Evolutionary conservation across 257 asterid species (phyloP).

Genomic region (Solanum habrochaites): DNA sequence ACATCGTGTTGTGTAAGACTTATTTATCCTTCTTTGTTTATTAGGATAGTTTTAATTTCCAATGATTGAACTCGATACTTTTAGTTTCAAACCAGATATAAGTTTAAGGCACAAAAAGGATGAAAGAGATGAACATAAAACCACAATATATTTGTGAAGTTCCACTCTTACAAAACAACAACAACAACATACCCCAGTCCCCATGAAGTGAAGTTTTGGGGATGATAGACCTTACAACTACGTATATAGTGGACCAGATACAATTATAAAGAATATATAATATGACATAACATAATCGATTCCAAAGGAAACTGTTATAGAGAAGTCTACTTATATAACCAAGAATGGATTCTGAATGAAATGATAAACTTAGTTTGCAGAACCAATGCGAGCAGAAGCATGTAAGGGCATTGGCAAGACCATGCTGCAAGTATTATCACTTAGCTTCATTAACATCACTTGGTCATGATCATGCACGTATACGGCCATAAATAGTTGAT

Average conservation of each 20-base stretch:
- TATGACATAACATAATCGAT: too few species aligned
- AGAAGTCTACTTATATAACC: background rate
- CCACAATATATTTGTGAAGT: background rate
- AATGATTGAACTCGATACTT: background rate
- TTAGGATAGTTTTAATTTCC: too few species aligned
- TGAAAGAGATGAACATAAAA: background rate
- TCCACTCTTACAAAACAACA: background rate
- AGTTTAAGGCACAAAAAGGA: too few species aligned
- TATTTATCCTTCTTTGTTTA: too few species aligned
- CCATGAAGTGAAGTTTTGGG: background rate
- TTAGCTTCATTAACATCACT: background rate
- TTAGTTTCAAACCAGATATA: background rate
- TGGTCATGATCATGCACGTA: background rate
- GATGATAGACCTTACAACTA: background rate
- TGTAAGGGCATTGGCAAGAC: background rate
- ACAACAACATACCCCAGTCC: too few species aligned
- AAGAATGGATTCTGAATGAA: background rate
- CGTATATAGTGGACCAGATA: background rate
- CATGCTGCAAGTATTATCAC: background rate
- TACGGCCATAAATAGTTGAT: background rate
- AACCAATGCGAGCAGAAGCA: background rate
- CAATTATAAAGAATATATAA: background rate
- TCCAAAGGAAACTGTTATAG: background rate
- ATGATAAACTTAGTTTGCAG: background rate
- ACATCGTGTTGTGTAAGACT: too few species aligned